Evolutionary conservation across 768 basidiomycete species (phyloP), one percentile per base, ranked within the genome.

Genomic region (Mycena albidolilacea): DNA sequence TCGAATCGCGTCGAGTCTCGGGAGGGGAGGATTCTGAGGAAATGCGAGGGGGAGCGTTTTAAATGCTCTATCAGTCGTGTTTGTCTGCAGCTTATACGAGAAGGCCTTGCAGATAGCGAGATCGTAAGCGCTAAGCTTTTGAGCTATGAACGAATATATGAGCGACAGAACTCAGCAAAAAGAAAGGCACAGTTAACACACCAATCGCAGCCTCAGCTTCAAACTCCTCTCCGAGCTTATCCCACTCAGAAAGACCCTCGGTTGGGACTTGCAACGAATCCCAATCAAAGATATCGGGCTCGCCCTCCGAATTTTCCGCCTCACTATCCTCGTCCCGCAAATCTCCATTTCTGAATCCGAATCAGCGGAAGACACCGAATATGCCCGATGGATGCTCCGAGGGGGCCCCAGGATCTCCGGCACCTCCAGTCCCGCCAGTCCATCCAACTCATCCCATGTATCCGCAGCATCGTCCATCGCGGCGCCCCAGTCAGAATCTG

Each of bases 11-110:
- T 67, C 6, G 69, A 78, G 54, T 23, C 39, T 64, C 5, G 78
- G 78, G 43, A 78, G 71, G 1, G 77, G 77, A 14, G 76, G 77
- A 11, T 73, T 69, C 14, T 67, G 43, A 0, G 63, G 60, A 35
- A 78, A 78, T 1, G 76, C 77, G 17, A 44, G 64, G 4, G 73
- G 77, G 6, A 58, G 14, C 48, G 43, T 76, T 62, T 57, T 60
- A 23, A 52, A 52, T 23, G 50, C 50, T n/a, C 50, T 6, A 23
- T 52, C 50, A 3, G 50, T 52, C 7, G 50, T 52, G 21, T 52
- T 52, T 52, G 52, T 54, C 21, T 54, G 52, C 52, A 54, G 5
- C 12, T 54, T 54, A 23, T 54, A 54, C 52, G 52, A 54, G 21
- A 54, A 54, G 7, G 52, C 52, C 21, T 23, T 54, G 12, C 52